These are phyloP conservation scores for Neobulgaria alba DNA, from an alignment of 2,329 filamentous ascomycete genomes.

Conservation along the genomic window DNA sequence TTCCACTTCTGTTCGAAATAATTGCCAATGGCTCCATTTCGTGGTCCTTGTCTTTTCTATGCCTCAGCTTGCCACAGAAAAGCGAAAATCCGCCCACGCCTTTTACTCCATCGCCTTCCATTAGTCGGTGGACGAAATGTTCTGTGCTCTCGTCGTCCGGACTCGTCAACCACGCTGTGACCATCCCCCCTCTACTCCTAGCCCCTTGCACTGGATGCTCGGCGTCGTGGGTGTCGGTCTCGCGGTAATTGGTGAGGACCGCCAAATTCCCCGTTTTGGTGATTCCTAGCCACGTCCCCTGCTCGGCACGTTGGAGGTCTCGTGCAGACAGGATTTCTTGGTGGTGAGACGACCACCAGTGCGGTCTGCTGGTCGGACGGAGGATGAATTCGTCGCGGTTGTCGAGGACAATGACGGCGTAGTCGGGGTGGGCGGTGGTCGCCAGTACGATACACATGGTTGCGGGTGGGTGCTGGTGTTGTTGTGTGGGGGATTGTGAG, in stretches of 20 bases:
- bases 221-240: constrained; percentile 41
- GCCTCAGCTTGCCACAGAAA: constrained; percentile 52
- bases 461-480: too few relatives aligned
- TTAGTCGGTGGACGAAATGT: constrained; percentile 43
- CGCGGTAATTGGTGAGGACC: constrained; percentile 59
- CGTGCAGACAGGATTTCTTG: constrained; percentile 46
- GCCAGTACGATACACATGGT: constrained; percentile 71
- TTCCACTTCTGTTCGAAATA: constrained; percentile 51
- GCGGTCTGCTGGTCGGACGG: constrained; percentile 52
- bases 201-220: constrained; percentile 44
- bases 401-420: constrained; percentile 66
- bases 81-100: constrained; percentile 60
- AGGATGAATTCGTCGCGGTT: constrained; percentile 70
- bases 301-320: constrained; percentile 52
- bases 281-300: constrained; percentile 59
- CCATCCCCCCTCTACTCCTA: constrained; percentile 54
- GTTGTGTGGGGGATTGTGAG: constrained; percentile 1
- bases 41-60: constrained; percentile 16
- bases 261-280: constrained; percentile 51
- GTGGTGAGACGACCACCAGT: constrained; percentile 44
- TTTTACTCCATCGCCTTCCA: constrained; percentile 43
- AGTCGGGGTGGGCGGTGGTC: constrained; percentile 67
- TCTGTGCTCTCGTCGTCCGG: constrained; percentile 39
- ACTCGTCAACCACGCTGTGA: constrained; percentile 51
- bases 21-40: constrained; percentile 46